Base-by-base conservation (phyloP, 805 yeast genomes). In the Wickerhamomyces bovis region DNA sequence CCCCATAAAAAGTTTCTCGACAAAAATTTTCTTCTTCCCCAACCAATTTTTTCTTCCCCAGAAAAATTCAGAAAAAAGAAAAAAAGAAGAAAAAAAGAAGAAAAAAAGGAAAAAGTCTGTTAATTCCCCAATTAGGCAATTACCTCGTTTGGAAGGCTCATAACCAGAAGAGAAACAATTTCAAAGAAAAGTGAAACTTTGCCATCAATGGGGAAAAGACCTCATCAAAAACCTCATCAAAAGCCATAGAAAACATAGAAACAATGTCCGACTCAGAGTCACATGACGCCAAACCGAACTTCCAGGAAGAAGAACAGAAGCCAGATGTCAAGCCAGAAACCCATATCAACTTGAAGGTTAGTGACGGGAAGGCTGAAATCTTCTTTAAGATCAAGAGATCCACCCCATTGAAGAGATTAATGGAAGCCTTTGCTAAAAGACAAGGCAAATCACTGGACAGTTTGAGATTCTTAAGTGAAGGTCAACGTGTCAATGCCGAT, bases 361-460 rank as follows among this genome's bases (percentile, higher is more conserved):
- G 95, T 31, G 99, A 94, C 67, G 95, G 96, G 42, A 76, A 84
- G 45, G 85, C 95, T 19, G 99, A 94, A 67, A 90, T 94, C 53
- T 89, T 85, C 67, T 94, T 94, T 82, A 90, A 92, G 68, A 92
- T 94, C 68, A 89, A 90, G 72, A 79, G 87, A 69, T 76, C 90
- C 38, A 94, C 99, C 6, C 96, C 92, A 42, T 77, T 94, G 74
- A 86, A 80, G 67, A 86, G 96, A 71, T 81, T 94, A 60, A 92
- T 94, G 89, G 98, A 92, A 62, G 96, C 97, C 12, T 94, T 92
- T 67, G 95, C 98, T 66, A 90, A 90, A 71, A 86, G 99, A 74
- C 96, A 92, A 63, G 98, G 98, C 39, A 92, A 92, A 66, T 81
- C 85, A 53, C 70, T 85, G 62, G 80, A 78, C 56, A 80, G 92